Conservation (phyloP, 2,329 filamentous ascomycete genomes). For the Pseudophaeomoniella oleicola region DNA sequence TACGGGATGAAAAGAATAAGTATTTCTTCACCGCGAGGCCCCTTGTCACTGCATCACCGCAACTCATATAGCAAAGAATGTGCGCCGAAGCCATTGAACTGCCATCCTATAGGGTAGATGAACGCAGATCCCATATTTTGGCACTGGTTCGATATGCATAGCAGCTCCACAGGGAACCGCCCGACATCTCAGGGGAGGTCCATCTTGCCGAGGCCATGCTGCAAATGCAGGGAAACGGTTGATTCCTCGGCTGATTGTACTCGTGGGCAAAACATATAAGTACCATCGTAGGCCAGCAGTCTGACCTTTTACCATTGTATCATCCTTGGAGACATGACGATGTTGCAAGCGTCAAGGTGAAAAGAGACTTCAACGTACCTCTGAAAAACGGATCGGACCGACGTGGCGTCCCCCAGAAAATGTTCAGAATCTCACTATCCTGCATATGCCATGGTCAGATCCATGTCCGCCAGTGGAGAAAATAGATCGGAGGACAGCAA, state of each 20-base stretch:
- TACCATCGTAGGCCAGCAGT: constrained; percentile 5
- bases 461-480: too few species aligned
- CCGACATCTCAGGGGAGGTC: constrained; percentile 1
- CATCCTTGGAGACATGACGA: constrained; percentile 12
- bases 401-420: too few species aligned
- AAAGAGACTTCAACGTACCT: too few species aligned
- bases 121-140: constrained; percentile 8
- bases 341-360: too few species aligned
- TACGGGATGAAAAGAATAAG: neutral
- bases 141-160: constrained; percentile 7
- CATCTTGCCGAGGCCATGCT: constrained; percentile 6
- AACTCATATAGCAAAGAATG: too few species aligned
- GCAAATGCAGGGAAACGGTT: neutral
- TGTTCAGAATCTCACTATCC: too few species aligned
- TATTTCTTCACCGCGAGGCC: too few species aligned
- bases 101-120: constrained; percentile 3
- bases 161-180: constrained; percentile 4
- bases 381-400: too few species aligned
- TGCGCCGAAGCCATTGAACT: constrained; percentile 11
- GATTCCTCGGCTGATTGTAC: neutral
- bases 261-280: neutral
- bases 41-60: too few species aligned
- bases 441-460: too few species aligned
- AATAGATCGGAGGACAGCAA: too few species aligned
- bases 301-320: constrained; percentile 14